Evolutionary conservation across 2,329 filamentous ascomycete species (phyloP).

Genomic region (Cladosporium sp.): DNA sequence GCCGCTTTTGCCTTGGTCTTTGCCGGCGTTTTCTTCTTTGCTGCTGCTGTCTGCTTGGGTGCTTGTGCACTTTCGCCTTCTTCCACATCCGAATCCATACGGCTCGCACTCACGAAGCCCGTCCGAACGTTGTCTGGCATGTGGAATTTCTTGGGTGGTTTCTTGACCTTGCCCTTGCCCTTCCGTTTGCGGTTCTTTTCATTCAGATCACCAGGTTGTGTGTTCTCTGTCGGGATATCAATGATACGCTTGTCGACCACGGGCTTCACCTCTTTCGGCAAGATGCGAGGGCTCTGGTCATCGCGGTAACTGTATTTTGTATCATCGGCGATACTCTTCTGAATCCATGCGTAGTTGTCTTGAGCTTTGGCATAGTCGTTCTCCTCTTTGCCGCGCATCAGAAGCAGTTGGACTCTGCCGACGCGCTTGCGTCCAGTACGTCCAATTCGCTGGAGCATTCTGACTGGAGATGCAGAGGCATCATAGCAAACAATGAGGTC

Average conservation of each 20-base stretch:
- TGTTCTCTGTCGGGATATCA: conserved; percentile 89
- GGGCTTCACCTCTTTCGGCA: conserved; percentile 74
- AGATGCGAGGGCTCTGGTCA: conserved; percentile 79
- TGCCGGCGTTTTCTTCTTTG: conserved; percentile 22
- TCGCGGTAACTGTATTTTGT: conserved; percentile 81
- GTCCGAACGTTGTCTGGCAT: conserved; percentile 94
- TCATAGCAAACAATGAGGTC: conserved; percentile 98
- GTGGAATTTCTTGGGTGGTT: conserved; percentile 87
- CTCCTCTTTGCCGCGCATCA: conserved; percentile 94
- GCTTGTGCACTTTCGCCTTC: conserved; percentile 19
- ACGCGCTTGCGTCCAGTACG: conserved; percentile 89
- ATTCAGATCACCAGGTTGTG: conserved; percentile 63
- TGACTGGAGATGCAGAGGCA: conserved; percentile 89
- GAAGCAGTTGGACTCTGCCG: conserved; percentile 79
- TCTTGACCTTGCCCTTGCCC: conserved; percentile 50
- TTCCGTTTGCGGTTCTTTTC: conserved; percentile 55
- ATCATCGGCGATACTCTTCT: conserved; percentile 85
- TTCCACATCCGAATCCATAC: conserved; percentile 43
- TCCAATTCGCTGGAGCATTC: conserved; percentile 97
- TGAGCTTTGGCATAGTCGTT: conserved; percentile 83
- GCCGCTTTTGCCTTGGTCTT: conserved; percentile 20
- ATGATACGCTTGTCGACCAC: conserved; percentile 77
- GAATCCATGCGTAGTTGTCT: conserved; percentile 94
- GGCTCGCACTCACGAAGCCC: conserved; percentile 73
- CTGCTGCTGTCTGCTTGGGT: conserved; percentile 7